Evolutionary conservation across 2,329 filamentous ascomycete genomes (phyloP).

Genomic region (Leptographium galeiforme): DNA sequence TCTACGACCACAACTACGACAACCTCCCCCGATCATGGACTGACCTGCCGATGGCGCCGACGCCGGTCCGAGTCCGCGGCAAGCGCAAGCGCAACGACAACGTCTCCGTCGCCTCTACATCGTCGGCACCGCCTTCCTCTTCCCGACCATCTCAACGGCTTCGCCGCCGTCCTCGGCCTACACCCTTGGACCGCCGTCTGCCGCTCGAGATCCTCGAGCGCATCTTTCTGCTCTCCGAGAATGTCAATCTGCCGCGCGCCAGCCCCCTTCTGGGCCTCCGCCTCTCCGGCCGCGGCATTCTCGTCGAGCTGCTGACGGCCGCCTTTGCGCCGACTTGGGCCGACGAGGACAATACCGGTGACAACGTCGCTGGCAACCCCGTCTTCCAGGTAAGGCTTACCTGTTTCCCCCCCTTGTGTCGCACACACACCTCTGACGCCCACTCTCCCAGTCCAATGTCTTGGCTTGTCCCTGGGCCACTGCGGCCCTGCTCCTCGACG

Average conservation of each 20-base stretch:
- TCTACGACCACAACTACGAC: too few relatives aligned
- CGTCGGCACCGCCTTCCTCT: background rate
- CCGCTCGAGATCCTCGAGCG: constrained; percentile 40
- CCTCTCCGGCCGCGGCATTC: constrained; percentile 26
- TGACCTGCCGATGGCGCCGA: background rate
- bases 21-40: too few relatives aligned
- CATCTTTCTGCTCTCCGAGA: constrained; percentile 37
- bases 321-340: constrained; percentile 28
- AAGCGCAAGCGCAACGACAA: background rate
- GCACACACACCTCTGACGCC: background rate
- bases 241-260: constrained; percentile 31
- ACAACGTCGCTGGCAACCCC: background rate
- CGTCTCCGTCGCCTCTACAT: background rate
- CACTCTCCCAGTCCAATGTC: background rate
- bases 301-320: constrained; percentile 19
- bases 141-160: background rate
- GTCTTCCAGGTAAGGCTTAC: constrained; percentile 22
- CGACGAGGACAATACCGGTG: constrained; percentile 6
- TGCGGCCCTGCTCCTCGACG: constrained; percentile 8
- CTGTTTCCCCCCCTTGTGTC: background rate
- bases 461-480: constrained; percentile 9
- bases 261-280: constrained; percentile 30
- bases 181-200: constrained; percentile 14
- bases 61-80: background rate
- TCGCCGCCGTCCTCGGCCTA: background rate